These are phyloP conservation scores for Cryptococcus maquisensis DNA, from an alignment of 1,284 basidiomycete genomes.

Conservation along the genomic window DNA sequence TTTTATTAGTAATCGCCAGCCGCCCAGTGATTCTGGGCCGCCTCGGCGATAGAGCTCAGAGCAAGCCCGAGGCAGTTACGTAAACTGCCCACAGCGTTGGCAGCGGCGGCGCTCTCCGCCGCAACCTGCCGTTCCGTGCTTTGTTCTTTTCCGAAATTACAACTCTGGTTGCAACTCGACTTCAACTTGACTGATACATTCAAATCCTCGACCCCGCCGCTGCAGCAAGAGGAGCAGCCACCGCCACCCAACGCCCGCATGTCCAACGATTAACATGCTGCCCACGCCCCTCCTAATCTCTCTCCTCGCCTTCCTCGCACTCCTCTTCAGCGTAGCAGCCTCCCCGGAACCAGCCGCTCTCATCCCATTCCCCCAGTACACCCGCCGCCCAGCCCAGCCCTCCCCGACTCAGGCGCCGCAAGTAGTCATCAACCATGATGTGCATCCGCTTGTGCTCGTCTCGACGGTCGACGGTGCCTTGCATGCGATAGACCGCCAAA, in stretches of 20 bases:
- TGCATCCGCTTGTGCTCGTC: conserved; percentile 45
- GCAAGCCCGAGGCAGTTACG: too few relatives aligned
- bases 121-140: background rate
- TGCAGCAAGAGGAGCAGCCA: background rate
- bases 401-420: conserved; percentile 6
- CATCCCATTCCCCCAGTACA: conserved; percentile 8
- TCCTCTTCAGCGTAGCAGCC: conserved; percentile 10
- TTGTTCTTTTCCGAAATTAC: too few relatives aligned
- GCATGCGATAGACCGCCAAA: conserved; percentile 45
- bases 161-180: too few relatives aligned
- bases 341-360: conserved; percentile 15
- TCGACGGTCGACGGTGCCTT: conserved; percentile 48
- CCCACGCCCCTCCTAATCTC: background rate
- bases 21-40: too few relatives aligned
- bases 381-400: conserved; percentile 1
- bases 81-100: too few relatives aligned
- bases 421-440: conserved; percentile 40
- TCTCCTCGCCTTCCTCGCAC: conserved; percentile 4
- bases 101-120: too few relatives aligned
- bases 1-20: too few relatives aligned
- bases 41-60: too few relatives aligned
- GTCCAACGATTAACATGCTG: background rate
- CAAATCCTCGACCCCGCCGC: background rate
- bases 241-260: background rate
- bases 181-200: background rate